Evolutionary conservation across 2,329 filamentous ascomycete genomes (phyloP), one percentile per base, ranked within the genome.

Genomic region (Aspergillus quadrilineatus): DNA sequence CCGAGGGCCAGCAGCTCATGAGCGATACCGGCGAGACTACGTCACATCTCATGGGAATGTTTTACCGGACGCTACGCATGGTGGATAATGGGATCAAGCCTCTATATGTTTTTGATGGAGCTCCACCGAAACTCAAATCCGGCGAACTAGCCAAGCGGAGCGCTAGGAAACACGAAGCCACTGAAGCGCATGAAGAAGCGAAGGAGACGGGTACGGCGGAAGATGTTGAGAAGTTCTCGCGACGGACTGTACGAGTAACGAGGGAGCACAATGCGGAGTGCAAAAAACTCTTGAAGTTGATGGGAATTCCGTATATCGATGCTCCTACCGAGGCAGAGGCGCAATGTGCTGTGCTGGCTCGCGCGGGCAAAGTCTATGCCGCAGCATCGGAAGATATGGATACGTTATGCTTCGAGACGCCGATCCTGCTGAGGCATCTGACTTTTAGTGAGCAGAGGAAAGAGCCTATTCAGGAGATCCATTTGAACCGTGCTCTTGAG

Each of bases 321-420:
- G 94, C 94, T 0, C 94, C 94, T 0, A 99, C 94, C 0, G 94
- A 99, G 75, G 94, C 94, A 4, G 94, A 99, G 78, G 94, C 94
- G 1, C 94, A 99, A 73, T 99, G 94, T 73, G 94, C 94, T 3
- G 89, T 88, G 41, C 81, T 99, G 60, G 94, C 94, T 0, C 82
- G 89, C 59, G 92, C 90, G 4, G 93, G 92, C 37, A 97, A 97
- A 77, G 94, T 99, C 50, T 99, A 95, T 72, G 94, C 92, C 3
- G 94, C 94, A 17, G 94, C 94, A 2, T 96, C 90, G 62, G 94
- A 99, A 77, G 94, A 99, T 76, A 99, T 99, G 94, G 94, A 99
- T 71, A 99, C 94, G 0, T 79, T 99, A 54, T 97, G 93, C 69
- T 99, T 99, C 75, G 87, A 97, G 68, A 83, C 92, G 50, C 94